Base-by-base conservation (phyloP, 192 early-diverging fungal genomes). In the Podila horticola region DNA sequence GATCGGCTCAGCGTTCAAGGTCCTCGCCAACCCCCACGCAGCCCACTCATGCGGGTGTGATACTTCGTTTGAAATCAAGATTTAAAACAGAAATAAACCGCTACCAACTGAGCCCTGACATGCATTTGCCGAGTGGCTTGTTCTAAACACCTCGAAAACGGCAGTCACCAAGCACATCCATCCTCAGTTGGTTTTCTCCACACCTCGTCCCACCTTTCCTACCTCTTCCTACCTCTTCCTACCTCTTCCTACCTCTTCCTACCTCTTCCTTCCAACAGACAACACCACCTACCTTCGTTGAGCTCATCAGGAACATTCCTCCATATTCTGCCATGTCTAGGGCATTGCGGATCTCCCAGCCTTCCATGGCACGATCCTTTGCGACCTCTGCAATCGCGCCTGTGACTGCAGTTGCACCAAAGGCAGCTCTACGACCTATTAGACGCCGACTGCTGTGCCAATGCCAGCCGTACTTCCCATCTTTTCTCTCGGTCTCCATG, bases 1-100 rank as follows among this genome's bases (percentile, higher is more conserved):
- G 60, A 94, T 96, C 57, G 94, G 94, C 57, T 91, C 89, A 13
- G 88, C 92, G 11, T 96, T 96, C 71, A 83, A 92, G 70, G 90
- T 96, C 9, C 72, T 91, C 7, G 89, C 91, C 7, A 96, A 94
- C 67, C 94, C 94, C 3, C 89, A 94, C 63, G 89, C 94, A 24
- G 86, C 86, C 38, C 86, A 88, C 48, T 88, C 90, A 26, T 93
- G 92, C 62, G 92, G 92, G 29, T 93, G 92, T 64, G 92, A 90
- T 60, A 82, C 88, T 28, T 91, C 90, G 26, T 92, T 92, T 84
- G 89, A 90, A 66, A 86, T 92, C 52, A 88, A 92, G 68, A 79
- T 89, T 33, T 87, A 89, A 33, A 3, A 15, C 1, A 45, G 4
- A 15, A 17, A 45, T 45, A 45, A 49, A 10, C 0, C 65, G 24